Percentiles rank a stretch among this genome's conserved stretches.
These are phyloP conservation scores for Trypanosoma mega DNA, from an alignment of 208 protist genomes.

Conservation along the genomic window DNA sequence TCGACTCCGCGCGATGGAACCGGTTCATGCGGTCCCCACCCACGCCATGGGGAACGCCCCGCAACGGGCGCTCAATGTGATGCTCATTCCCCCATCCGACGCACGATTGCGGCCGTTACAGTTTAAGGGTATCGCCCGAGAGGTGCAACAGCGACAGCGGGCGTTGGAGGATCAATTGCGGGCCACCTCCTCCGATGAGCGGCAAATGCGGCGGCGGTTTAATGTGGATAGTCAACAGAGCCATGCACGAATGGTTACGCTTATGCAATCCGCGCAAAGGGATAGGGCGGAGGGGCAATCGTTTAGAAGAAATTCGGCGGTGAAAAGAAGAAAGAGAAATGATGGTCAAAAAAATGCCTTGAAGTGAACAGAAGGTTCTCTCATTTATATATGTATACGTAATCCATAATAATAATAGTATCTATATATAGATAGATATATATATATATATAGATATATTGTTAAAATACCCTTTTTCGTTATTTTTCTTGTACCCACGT, in stretches of 20 bases:
- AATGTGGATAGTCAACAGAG: slow-evolving; percentile 27
- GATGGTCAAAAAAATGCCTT: background rate
- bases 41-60: background rate
- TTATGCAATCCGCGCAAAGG: background rate
- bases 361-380: background rate
- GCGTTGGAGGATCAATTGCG: slow-evolving; percentile 30
- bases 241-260: background rate
- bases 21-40: background rate
- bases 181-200: slow-evolving; percentile 30
- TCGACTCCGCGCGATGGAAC: too few relatives aligned
- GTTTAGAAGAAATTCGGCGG: background rate
- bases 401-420: too few relatives aligned
- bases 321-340: background rate
- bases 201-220: slow-evolving; percentile 38
- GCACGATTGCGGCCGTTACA: slow-evolving; percentile 33
- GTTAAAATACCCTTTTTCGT: background rate
- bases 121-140: slow-evolving; percentile 29
- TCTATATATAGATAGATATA: slow-evolving; percentile 17
- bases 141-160: slow-evolving; percentile 33
- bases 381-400: too few relatives aligned
- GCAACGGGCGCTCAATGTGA: slow-evolving; percentile 25
- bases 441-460: background rate
- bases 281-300: slow-evolving; percentile 7
- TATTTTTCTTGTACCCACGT: background rate
- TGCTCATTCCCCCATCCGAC: slow-evolving; percentile 35